These are phyloP conservation scores for Fusarium equiseti DNA, from an alignment of 2,329 filamentous ascomycete genomes.

Conservation along the genomic window DNA sequence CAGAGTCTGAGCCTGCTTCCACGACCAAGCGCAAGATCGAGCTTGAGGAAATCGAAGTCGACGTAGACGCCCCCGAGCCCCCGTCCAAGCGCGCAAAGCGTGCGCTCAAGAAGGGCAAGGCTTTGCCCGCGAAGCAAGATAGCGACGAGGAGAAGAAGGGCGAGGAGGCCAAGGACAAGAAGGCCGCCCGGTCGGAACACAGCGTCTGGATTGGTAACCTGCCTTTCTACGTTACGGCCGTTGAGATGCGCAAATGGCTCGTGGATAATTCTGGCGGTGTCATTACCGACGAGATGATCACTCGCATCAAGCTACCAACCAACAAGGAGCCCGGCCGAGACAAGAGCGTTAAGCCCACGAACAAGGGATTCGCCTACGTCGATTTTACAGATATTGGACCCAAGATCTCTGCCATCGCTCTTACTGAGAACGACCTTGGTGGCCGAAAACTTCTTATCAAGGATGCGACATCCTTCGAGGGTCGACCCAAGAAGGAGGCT, in stretches of 20 bases:
- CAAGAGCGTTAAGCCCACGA: constrained; percentile 59
- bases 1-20: constrained; percentile 26
- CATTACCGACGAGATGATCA: constrained; percentile 78
- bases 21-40: constrained; percentile 75
- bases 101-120: constrained; percentile 86
- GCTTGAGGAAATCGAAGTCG: constrained; percentile 85
- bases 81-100: constrained; percentile 94
- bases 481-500: constrained; percentile 78
- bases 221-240: constrained; percentile 81
- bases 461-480: constrained; percentile 88
- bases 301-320: constrained; percentile 83
- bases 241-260: constrained; percentile 84
- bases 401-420: constrained; percentile 80
- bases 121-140: constrained; percentile 59
- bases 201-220: constrained; percentile 98
- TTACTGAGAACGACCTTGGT: constrained; percentile 85
- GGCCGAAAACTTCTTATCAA: constrained; percentile 92
- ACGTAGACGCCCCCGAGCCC: constrained; percentile 89
- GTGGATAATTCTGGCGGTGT: constrained; percentile 75
- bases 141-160: constrained; percentile 52
- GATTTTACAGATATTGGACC: constrained; percentile 82
- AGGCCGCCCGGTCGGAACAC: constrained; percentile 76
- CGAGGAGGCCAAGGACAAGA: constrained; percentile 55
- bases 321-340: constrained; percentile 62
- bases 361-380: constrained; percentile 96